Base-by-base conservation (phyloP, 345 rosid species). In the Rhodamnia rubescens region DNA sequence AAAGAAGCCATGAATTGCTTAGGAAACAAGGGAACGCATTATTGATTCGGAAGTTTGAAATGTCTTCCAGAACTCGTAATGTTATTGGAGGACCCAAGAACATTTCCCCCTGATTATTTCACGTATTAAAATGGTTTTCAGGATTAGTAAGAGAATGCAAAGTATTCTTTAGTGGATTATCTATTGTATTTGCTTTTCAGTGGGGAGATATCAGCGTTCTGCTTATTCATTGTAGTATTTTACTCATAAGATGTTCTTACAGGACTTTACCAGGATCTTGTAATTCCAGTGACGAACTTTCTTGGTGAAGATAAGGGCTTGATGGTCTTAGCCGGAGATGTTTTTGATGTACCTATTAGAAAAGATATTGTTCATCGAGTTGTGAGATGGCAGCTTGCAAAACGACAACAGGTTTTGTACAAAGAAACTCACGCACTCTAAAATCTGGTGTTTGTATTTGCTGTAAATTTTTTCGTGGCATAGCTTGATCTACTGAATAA, bases 361-460 rank as follows among this genome's bases (percentile, higher is more conserved):
- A 96, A 97, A 91, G 98, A 97, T 91, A 94, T 97, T 75, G 85
- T 97, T 85, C 99, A 95, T 86, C 91, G 96, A 82, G 99, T 97
- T 49, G 97, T 96, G 74, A 87, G 88, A 88, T 97, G 97, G 95
- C 99, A 95, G 90, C 99, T 94, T 88, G 95, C 99, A 9, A 98
- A 96, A 90, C 91, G 95, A 74, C 96, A 94, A 87, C 98, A 96
- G 97, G 97, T 98, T 87, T 59, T 64, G 40, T 54, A 42, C 47
- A 52, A 52, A 54, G 10, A 21, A 32, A 18, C n/a, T 53, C 11
- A 6, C 2, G 21, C 80, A 69, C 47, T 69, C 40, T 69, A 6
- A 69, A 69, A 36, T 18, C 26, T 69, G 80, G 1, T 36, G 8
- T 83, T 9, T 83, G 21, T 20, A 12, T 29, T 14, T 83, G 59